Conservation (phyloP, 1,284 basidiomycete genomes). For the Leccinum angustisporum region DNA sequence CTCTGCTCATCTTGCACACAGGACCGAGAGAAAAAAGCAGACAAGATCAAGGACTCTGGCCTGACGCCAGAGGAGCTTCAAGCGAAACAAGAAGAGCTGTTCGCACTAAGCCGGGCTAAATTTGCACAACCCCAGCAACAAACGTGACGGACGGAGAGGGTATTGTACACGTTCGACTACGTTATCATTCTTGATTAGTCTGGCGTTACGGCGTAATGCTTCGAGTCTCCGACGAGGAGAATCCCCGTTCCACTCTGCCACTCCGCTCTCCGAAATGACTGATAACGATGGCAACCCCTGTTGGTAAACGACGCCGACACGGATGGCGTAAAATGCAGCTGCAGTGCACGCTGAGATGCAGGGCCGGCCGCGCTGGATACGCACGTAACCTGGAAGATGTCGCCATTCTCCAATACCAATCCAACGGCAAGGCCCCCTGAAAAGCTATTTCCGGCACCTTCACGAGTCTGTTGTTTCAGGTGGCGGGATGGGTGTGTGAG, state of each 20-base stretch:
- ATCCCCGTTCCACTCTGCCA: slow-evolving; percentile 70
- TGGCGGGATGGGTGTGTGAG: slow-evolving; percentile 2
- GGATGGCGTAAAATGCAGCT: slow-evolving; percentile 71
- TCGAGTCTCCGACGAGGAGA: slow-evolving; percentile 55
- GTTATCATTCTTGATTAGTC: slow-evolving; percentile 37
- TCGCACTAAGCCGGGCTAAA: slow-evolving; percentile 83
- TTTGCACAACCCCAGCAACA: slow-evolving; percentile 50
- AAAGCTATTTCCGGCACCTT: slow-evolving; percentile 88
- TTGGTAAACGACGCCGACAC: slow-evolving; percentile 81
- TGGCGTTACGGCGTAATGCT: slow-evolving; percentile 40
- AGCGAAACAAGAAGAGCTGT: slow-evolving; percentile 86
- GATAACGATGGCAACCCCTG: slow-evolving; percentile 62
- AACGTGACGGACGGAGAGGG: slow-evolving; percentile 9
- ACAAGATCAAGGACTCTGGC: slow-evolving; percentile 88
- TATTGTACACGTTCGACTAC: slow-evolving; percentile 32
- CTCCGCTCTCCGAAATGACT: slow-evolving; percentile 27
- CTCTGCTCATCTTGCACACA: slow-evolving; percentile 28
- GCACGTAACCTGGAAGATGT: slow-evolving; percentile 61
- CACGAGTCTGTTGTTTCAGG: slow-evolving; percentile 2
- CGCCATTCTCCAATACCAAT: slow-evolving; percentile 52
- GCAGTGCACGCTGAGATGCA: slow-evolving; percentile 17
- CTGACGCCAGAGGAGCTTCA: slow-evolving; percentile 90
- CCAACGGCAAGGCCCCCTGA: slow-evolving; percentile 83
- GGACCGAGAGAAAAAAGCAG: slow-evolving; percentile 87
- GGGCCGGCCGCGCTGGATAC: slow-evolving; percentile 1